A percentile compares a stretch with the other conserved stretches of the same genome.
Conservation (phyloP, 306 rosid species). For the Trifolium dubium region DNA sequence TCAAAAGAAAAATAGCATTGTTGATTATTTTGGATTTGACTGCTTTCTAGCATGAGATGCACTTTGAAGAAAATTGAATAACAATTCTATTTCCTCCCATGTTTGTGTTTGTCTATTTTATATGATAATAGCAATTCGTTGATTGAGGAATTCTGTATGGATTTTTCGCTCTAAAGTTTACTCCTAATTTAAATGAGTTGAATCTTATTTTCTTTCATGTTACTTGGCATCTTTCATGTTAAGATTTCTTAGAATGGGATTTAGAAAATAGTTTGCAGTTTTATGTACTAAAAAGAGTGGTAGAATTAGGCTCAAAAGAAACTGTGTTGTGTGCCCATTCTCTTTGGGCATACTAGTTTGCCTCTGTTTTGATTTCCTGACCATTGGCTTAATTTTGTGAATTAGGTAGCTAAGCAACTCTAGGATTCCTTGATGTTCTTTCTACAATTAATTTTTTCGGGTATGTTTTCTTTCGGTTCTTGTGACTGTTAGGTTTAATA, state of each 20-base stretch:
- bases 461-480: constrained; percentile 50
- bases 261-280: background rate
- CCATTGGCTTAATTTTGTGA: constrained; percentile 50
- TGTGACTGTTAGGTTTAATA: constrained; percentile 29
- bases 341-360: constrained; percentile 29
- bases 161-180: background rate
- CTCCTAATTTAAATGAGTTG: background rate
- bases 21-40: constrained; percentile 3
- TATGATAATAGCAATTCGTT: background rate
- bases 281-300: background rate
- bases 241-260: background rate
- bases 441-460: constrained; percentile 52
- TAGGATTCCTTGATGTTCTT: constrained; percentile 50
- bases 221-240: background rate
- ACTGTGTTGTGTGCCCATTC: background rate
- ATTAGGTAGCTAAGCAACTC: constrained; percentile 53
- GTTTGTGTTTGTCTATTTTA: background rate
- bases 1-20: background rate
- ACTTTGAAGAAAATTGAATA: background rate
- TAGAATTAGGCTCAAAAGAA: background rate
- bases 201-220: background rate
- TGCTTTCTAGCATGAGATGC: background rate
- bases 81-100: background rate
- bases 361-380: constrained; percentile 40
- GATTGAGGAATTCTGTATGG: background rate